Evolutionary conservation across 768 basidiomycete genomes (phyloP), one percentile per base, ranked within the genome.

Genomic region (Phaeotremella fagi): DNA sequence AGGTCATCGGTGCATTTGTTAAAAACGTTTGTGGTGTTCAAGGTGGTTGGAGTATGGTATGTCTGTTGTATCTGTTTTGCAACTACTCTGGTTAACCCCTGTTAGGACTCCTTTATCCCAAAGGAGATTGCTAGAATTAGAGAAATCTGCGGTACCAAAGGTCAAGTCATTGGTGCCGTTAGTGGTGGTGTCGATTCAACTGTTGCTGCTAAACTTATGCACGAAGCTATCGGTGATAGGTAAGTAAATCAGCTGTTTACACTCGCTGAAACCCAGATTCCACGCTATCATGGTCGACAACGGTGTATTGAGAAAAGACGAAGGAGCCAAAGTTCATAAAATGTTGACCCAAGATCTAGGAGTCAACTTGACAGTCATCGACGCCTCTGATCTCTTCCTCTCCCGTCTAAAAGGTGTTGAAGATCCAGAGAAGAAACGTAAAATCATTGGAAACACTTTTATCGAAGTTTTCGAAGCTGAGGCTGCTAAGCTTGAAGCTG

Each of bases 231-330:
- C 65, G 95, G 95, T 25, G 90, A 97, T 73, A 82, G 94, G 90
- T 88, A 68, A 37, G 78, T 33, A 33, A 7, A 33, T 33, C 31
- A 33, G 31, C 31, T n/a, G n/a, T n/a, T n/a, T n/a, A n/a, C 31
- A 33, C 31, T 33, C 9, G 16, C 31, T 33, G 16, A 16, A 33
- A 33, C 26, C 49, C 26, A 94, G 92, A 55, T 99, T 99, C 81
- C 95, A 94, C 68, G 95, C 92, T 9, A 95, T 98, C 77, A 92
- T 98, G 91, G 95, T 98, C 38, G 94, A 98, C 76, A 99, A 99
- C 68, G 95, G 95, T 52, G 94, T 98, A 25, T 80, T 99, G 11
- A 87, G 95, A 48, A 76, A 86, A 61, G 86, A 97, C 69, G 95
- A 99, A 73, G 91, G 85, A 9, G 70, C 81, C 48, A 90, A 95